These are phyloP conservation scores for Nicotiana tabacum DNA, from an alignment of 257 asterid genomes.

Conservation along the genomic window DNA sequence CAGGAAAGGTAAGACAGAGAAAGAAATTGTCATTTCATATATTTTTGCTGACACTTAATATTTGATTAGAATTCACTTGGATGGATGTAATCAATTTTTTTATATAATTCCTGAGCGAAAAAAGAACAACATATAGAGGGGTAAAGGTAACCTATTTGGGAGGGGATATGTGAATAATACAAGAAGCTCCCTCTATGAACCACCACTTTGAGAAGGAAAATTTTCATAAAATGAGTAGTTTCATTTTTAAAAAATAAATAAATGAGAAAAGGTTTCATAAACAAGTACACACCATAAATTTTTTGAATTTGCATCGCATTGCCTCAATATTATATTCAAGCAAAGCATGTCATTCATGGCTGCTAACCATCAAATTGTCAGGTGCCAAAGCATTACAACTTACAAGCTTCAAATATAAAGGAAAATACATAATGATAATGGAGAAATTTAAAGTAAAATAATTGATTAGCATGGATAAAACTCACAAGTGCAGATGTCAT, in stretches of 20 bases:
- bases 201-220: background rate
- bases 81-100: background rate
- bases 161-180: background rate
- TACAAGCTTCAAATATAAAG: background rate
- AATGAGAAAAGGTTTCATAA: background rate
- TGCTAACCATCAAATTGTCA: background rate
- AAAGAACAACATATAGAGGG: background rate
- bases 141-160: background rate
- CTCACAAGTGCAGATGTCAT: background rate
- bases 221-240: background rate
- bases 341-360: background rate
- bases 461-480: background rate
- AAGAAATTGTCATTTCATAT: background rate
- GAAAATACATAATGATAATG: background rate
- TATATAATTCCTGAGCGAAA: background rate
- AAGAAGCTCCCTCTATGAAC: background rate
- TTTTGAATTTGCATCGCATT: background rate
- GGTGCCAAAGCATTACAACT: background rate
- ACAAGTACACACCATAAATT: background rate
- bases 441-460: background rate
- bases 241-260: background rate
- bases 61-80: background rate
- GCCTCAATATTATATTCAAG: background rate
- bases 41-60: background rate
- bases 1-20: slow-evolving; percentile 10